A percentile compares a stretch with the other conserved stretches of the same genome.
Conservation (phyloP, 352 stramenopile species). For the Phytopythium delawarense region DNA sequence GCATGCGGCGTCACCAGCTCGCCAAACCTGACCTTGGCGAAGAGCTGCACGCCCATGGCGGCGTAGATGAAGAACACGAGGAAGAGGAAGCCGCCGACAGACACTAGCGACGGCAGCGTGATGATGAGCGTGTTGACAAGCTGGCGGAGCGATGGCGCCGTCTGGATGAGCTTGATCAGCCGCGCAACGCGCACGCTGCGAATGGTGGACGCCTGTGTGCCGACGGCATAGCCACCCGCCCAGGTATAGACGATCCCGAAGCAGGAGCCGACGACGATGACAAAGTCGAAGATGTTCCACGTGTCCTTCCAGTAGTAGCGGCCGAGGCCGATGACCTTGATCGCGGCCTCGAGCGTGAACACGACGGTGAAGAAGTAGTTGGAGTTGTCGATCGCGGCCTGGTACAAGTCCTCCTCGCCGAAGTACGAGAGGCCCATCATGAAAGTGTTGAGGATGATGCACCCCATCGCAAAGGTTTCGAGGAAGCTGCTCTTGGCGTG, state of each 20-base stretch:
- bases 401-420: conserved; percentile 64
- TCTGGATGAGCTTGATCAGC: conserved; percentile 66
- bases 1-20: conserved; percentile 55
- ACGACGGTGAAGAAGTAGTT: conserved; percentile 83
- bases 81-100: conserved; percentile 75
- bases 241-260: conserved; percentile 46
- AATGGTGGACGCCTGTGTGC: conserved; percentile 55
- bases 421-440: conserved; percentile 83
- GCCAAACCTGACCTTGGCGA: conserved; percentile 56
- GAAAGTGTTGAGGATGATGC: conserved; percentile 86
- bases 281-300: conserved; percentile 88
- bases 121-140: conserved; percentile 82
- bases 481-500: conserved; percentile 47
- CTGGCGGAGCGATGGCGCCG: conserved; percentile 61
- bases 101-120: conserved; percentile 68
- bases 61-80: conserved; percentile 89
- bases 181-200: conserved; percentile 79
- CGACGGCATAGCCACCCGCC: conserved; percentile 17
- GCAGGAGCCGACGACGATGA: conserved; percentile 40
- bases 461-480: conserved; percentile 70
- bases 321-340: conserved; percentile 80
- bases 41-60: conserved; percentile 82
- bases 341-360: conserved; percentile 69
- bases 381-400: conserved; percentile 42
- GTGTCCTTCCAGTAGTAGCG: conserved; percentile 69